A percentile compares a stretch with the other conserved stretches of the same genome.
Conservation (phyloP, 352 stramenopile genomes). For the Phytophthora europaea region DNA sequence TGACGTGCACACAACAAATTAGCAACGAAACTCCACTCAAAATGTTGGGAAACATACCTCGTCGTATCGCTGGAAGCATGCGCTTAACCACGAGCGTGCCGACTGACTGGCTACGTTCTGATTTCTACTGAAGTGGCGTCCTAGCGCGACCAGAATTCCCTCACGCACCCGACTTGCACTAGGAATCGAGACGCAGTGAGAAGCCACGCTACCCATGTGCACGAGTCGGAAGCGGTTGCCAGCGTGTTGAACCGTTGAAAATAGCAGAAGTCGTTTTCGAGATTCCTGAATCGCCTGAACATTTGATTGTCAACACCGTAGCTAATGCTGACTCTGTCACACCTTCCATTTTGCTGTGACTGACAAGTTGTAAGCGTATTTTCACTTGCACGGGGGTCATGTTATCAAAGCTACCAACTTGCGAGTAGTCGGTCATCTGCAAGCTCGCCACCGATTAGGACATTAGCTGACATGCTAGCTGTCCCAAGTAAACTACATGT, state of each 20-base stretch:
- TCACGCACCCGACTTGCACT: slow-evolving; percentile 41
- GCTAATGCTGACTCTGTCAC: too few species aligned
- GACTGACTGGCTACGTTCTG: slow-evolving; percentile 11
- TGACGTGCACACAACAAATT: neutral
- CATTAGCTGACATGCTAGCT: too few species aligned
- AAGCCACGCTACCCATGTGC: slow-evolving; percentile 42
- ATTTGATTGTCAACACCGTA: neutral
- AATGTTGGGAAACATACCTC: slow-evolving; percentile 13
- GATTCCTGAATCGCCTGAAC: neutral
- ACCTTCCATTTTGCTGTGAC: too few species aligned
- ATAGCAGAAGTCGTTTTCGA: slow-evolving; percentile 12
- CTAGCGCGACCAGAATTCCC: slow-evolving; percentile 45
- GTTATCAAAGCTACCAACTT: too few species aligned
- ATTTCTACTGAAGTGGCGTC: slow-evolving; percentile 23
- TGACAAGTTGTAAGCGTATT: too few species aligned
- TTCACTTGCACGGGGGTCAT: too few species aligned
- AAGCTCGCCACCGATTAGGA: too few species aligned
- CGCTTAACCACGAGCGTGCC: slow-evolving; percentile 23
- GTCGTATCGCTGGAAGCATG: slow-evolving; percentile 44
- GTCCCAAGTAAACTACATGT: neutral
- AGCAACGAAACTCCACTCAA: neutral
- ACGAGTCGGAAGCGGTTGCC: neutral
- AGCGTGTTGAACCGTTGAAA: slow-evolving; percentile 1
- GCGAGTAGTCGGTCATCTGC: too few species aligned
- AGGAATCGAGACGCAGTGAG: slow-evolving; percentile 38